Evolutionary conservation across 2,329 filamentous ascomycete genomes (phyloP), one percentile per base, ranked within the genome.

Genomic region (Hymenoscyphus albidus): DNA sequence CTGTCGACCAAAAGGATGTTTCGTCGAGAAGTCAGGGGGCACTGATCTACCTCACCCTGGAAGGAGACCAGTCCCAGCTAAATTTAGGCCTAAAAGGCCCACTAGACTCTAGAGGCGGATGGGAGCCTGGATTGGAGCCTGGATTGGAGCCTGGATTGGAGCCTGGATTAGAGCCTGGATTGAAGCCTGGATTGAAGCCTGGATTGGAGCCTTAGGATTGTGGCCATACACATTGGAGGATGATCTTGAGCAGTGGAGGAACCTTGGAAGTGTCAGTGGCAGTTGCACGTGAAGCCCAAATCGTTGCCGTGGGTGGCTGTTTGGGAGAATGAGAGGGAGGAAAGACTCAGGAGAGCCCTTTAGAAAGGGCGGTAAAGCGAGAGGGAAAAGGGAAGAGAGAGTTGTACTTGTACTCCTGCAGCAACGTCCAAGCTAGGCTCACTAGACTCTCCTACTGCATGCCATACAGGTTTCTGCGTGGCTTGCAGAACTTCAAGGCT

Each of bases 101-200:
- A 10, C 35, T 10, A 10, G 9, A 10, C 27, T 39, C n/a, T 31
- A 27, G n/a, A 27, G 59, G 22, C 16, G 44, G 39, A 16, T 32
- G 14, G 62, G 40, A 62, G 58, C 65, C 67, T 69, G 51, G 59
- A 32, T 62, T 64, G 32, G 18, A 62, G 58, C 65, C 67, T 35
- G 35, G 32, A 62, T 64, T 67, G 67, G n/a, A n/a, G n/a, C n/a
- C n/a, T n/a, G 44, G 39, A 16, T 32, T 6, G 62, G 40, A 62
- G 58, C 65, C 67, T 69, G 51, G 59, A 32, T n/a, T n/a, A n/a
- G n/a, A n/a, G n/a, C n/a, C n/a, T n/a, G n/a, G n/a, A n/a, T n/a
- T n/a, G n/a, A n/a, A n/a, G n/a, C n/a, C n/a, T n/a, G 44, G 39
- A 16, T 32, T 6, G 62, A 35, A 62, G 58, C 65, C 67, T 69